phyloP scores from a whole-genome alignment of 306 rosid species.

The Citrullus colocynthis region DNA sequence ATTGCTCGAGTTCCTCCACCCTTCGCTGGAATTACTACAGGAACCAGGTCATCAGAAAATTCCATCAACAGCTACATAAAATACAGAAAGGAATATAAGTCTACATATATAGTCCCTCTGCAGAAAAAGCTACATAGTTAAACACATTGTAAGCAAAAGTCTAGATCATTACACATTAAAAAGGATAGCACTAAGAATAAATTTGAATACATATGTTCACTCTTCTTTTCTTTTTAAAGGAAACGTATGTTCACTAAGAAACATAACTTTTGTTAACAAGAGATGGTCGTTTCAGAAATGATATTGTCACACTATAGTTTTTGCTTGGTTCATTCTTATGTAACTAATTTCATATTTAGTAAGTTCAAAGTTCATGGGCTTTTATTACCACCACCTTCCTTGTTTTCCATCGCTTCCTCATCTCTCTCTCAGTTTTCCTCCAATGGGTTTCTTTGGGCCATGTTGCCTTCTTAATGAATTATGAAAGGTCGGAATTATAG shows the following conservation, averaged over 20 bases:
- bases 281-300: not conserved
- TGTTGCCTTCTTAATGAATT: not conserved
- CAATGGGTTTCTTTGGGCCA: not conserved
- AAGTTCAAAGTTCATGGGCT: not conserved
- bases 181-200: not conserved
- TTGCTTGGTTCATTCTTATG: not conserved
- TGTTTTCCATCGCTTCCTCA: not conserved
- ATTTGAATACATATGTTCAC: not conserved
- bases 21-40: slow-evolving; percentile 40
- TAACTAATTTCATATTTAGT: not conserved
- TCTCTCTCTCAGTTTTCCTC: not conserved
- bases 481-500: not conserved
- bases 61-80: slow-evolving; percentile 51
- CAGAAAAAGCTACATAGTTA: not conserved
- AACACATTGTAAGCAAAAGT: not conserved
- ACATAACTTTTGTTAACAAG: not conserved
- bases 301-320: not conserved
- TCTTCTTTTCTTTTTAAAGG: too few species aligned
- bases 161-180: not conserved
- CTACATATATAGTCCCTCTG: not conserved
- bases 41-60: slow-evolving; percentile 51
- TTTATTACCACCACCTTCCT: not conserved
- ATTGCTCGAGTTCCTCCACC: slow-evolving; percentile 42
- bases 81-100: not conserved
- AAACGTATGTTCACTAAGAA: too few species aligned